Percentiles rank a stretch among this genome's conserved stretches.
Conservation (phyloP, 805 yeast genomes). For the Phaffomyces opuntiae region DNA sequence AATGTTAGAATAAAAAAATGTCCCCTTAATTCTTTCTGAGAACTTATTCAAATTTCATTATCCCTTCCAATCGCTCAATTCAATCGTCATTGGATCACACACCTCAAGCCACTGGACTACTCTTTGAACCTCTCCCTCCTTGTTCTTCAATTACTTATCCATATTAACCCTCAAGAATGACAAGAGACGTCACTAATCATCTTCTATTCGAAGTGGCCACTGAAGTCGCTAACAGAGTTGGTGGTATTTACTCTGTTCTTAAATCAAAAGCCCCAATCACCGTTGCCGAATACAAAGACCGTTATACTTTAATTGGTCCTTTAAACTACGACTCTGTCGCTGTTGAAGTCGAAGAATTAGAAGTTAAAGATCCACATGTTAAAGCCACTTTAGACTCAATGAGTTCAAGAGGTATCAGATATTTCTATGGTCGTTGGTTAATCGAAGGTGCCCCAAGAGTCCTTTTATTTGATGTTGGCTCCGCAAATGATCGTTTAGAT, state of each 20-base stretch:
- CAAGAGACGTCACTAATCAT: constrained; percentile 83
- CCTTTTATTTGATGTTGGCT: constrained; percentile 74
- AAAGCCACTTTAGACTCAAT: constrained; percentile 65
- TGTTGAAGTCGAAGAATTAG: constrained; percentile 74
- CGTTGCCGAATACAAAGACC: constrained; percentile 82
- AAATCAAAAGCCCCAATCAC: constrained; percentile 97
- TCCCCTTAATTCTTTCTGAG: too few relatives aligned
- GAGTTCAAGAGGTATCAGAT: constrained; percentile 74
- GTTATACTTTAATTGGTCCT: constrained; percentile 86
- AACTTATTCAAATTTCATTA: too few relatives aligned
- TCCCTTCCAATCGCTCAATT: too few relatives aligned
- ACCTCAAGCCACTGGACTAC: neutral
- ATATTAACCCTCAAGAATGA: constrained; percentile 32
- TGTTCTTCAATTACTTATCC: too few relatives aligned
- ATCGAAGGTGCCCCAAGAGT: constrained; percentile 98
- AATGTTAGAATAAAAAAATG: too few relatives aligned
- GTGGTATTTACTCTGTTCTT: constrained; percentile 94
- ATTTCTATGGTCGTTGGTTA: constrained; percentile 91
- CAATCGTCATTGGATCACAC: too few relatives aligned
- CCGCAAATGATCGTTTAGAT: constrained; percentile 63
- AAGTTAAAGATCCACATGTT: constrained; percentile 47
- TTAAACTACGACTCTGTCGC: constrained; percentile 66
- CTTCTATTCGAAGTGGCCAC: constrained; percentile 91
- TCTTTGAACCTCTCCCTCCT: neutral
- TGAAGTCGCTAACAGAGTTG: constrained; percentile 95